Evolutionary conservation across 1,284 basidiomycete genomes (phyloP).

Genomic region (Fomitopsis palustris): DNA sequence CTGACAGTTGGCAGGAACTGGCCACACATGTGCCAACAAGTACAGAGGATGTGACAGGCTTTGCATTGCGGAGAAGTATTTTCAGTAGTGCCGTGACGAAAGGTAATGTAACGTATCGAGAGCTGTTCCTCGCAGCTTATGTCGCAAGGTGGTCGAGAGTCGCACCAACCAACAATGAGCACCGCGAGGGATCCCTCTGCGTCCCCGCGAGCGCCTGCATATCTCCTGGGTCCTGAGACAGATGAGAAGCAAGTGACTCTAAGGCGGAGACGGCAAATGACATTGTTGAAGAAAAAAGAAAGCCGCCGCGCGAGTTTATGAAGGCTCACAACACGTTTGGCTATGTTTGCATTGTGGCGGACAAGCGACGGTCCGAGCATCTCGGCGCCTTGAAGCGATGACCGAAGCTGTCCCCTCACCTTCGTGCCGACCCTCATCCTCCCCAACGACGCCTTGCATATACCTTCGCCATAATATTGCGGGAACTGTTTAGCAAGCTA

Average conservation of each 20-base stretch:
- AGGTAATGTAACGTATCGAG: background rate
- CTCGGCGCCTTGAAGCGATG: background rate
- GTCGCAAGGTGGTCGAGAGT: slow-evolving; percentile 27
- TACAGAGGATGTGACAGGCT: too few species aligned
- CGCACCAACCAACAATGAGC: slow-evolving; percentile 27
- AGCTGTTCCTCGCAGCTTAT: slow-evolving; percentile 32
- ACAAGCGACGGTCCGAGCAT: background rate
- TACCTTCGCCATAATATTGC: background rate
- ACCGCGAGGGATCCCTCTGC: slow-evolving; percentile 40
- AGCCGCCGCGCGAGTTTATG: slow-evolving; percentile 1
- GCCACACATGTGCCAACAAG: too few species aligned
- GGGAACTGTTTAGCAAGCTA: slow-evolving; percentile 19
- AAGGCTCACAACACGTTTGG: slow-evolving; percentile 4
- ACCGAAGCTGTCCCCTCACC: background rate
- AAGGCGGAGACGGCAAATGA: slow-evolving; percentile 45
- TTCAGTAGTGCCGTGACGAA: background rate
- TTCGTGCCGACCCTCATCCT: background rate
- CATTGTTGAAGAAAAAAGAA: slow-evolving; percentile 26
- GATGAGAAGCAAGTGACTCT: slow-evolving; percentile 61
- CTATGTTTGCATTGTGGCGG: slow-evolving; percentile 12
- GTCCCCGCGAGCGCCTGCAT: slow-evolving; percentile 63
- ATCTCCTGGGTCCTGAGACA: slow-evolving; percentile 34
- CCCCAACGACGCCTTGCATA: background rate
- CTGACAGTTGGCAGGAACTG: too few species aligned
- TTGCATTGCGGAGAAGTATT: too few species aligned